phyloP scores from a whole-genome alignment of 345 rosid species.

The Clarkia xantiana region DNA sequence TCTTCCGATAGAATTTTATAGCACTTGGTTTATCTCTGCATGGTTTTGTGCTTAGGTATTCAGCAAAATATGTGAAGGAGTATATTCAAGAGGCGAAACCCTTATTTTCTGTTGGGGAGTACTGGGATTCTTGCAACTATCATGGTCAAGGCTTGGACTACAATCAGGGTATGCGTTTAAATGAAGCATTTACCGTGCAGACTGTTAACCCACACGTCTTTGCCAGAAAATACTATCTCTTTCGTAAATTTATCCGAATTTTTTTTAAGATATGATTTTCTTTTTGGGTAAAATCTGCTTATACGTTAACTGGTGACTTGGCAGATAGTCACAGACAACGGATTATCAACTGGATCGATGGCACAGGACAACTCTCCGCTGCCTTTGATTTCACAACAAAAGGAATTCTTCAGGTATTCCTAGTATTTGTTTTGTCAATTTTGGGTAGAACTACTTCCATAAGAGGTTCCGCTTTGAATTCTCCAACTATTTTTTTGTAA shows the following conservation, averaged over 20 bases:
- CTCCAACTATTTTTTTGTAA: too few relatives aligned
- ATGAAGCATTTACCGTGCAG: too few relatives aligned
- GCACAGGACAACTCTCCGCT: constrained; percentile 56
- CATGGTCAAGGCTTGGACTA: constrained; percentile 44
- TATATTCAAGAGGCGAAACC: constrained; percentile 83
- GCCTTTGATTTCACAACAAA: constrained; percentile 94
- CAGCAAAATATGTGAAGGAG: constrained; percentile 64
- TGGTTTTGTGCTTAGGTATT: constrained; percentile 36
- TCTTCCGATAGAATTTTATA: background rate
- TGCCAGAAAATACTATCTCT: too few relatives aligned
- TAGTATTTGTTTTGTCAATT: too few relatives aligned
- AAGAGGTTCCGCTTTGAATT: too few relatives aligned
- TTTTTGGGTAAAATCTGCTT: background rate
- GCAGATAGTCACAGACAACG: constrained; percentile 78
- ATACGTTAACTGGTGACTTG: background rate
- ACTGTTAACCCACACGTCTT: too few relatives aligned
- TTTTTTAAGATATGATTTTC: background rate
- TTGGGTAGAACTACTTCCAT: too few relatives aligned
- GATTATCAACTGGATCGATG: constrained; percentile 74
- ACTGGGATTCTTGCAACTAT: constrained; percentile 88
- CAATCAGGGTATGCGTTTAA: constrained; percentile 50
- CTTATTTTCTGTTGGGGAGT: constrained; percentile 71
- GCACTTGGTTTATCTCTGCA: background rate
- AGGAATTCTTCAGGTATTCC: constrained; percentile 69
- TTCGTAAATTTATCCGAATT: background rate